Base-by-base conservation (phyloP, 441 rosid species). In the Daphne laureola region DNA sequence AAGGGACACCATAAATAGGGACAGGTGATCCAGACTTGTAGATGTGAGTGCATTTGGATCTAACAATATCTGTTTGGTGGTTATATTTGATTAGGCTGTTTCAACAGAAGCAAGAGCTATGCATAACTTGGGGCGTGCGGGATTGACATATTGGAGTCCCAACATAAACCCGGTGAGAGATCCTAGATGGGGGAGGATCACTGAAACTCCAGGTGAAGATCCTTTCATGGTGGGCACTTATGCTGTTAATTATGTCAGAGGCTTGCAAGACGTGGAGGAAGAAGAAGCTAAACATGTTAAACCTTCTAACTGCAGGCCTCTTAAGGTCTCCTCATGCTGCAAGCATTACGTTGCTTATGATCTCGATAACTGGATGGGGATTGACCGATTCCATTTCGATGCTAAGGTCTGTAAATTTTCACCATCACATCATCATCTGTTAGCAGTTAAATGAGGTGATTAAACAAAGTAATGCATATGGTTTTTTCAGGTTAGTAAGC, bases 131-230 rank as follows among this genome's bases (percentile, higher is more conserved):
- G 73, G 80, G 12, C 70, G 55, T 7, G 65, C 77, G 4, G 80
- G 85, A 3, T 44, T 80, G 7, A 80, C 75, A 42, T 80, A 38
- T 46, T 80, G 86, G 85, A 72, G 78, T 53, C 86, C 80, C 4
- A 68, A 61, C 38, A 66, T 80, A 8, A 80, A 77, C 59, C 46
- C 75, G 0, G 67, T 64, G 8, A 47, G 81, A 35, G 81, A 80
- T 38, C 86, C 82, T 9, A 66, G 82, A 51, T 74, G 86, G 82
- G 77, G 82, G 21, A 67, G 86, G 46, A 68, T 55, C 4, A 56
- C 51, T 5, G 86, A 80, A 70, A 77, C 82, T 2, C 76, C 80
- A 0, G 78, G 86, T 0, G 78, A 80, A 52, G 86, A 80, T 60
- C 86, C 86, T 51, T 68, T 53, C 8, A 69, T 74, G 6, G 69